Percentiles rank a stretch among this genome's conserved stretches.
These are phyloP conservation scores for Sporothrix mexicana DNA, from an alignment of 2,329 filamentous ascomycete species.

Conservation along the genomic window DNA sequence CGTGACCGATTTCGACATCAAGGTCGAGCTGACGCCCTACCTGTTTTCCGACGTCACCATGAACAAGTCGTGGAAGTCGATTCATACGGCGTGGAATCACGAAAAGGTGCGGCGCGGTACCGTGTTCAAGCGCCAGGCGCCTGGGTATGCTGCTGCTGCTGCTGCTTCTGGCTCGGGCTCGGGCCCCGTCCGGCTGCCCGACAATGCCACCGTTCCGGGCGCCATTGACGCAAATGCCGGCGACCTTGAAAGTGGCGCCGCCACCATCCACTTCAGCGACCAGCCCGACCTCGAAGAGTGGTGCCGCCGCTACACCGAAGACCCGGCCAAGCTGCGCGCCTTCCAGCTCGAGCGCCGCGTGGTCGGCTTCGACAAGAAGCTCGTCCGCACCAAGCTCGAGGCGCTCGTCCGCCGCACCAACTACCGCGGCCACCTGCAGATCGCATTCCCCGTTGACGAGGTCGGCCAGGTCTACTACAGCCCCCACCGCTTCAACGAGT, in stretches of 20 bases:
- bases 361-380: constrained; percentile 64
- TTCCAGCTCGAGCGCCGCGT: constrained; percentile 61
- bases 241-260: background rate
- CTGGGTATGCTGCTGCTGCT: background rate
- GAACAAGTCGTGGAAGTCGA: constrained; percentile 49
- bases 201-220: constrained; percentile 30
- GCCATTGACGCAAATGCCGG: no score
- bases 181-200: constrained; percentile 46
- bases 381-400: constrained; percentile 58
- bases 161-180: no score
- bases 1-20: constrained; percentile 65
- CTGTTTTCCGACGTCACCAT: constrained; percentile 55
- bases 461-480: constrained; percentile 67
- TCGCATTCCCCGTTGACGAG: constrained; percentile 66
- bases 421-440: constrained; percentile 66
- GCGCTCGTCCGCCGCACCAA: constrained; percentile 67
- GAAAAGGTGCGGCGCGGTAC: constrained; percentile 71
- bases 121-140: constrained; percentile 57
- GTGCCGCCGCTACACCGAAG: constrained; percentile 71
- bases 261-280: background rate
- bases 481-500: constrained; percentile 64
- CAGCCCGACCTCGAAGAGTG: constrained; percentile 60
- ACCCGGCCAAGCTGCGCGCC: constrained; percentile 61
- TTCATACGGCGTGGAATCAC: constrained; percentile 62
- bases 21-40: constrained; percentile 64